These are phyloP conservation scores for Aspergillus sp. DNA, from an alignment of 2,329 filamentous ascomycete genomes.

Conservation along the genomic window DNA sequence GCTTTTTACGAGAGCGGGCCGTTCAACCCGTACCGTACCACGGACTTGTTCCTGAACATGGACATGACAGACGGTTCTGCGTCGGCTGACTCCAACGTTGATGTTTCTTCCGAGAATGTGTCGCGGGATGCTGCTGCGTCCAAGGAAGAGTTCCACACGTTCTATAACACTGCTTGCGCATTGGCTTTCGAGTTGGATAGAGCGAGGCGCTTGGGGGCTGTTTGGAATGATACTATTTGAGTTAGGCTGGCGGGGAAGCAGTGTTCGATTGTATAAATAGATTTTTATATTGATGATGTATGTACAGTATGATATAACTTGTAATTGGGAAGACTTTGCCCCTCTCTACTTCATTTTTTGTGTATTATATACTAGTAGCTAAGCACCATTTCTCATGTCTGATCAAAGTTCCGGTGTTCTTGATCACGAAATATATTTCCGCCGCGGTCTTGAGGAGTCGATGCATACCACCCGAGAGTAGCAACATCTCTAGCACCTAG, in stretches of 20 bases:
- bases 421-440: too few species aligned
- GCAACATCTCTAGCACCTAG: too few species aligned
- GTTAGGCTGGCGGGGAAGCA: background rate
- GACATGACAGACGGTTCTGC: slow-evolving; percentile 17
- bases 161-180: slow-evolving; percentile 25
- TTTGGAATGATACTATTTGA: background rate
- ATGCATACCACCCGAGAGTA: too few species aligned
- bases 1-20: slow-evolving; percentile 36
- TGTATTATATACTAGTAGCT: background rate
- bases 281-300: slow-evolving; percentile 4
- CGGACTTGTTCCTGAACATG: slow-evolving; percentile 37
- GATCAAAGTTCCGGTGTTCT: too few species aligned
- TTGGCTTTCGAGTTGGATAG: slow-evolving; percentile 41
- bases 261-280: slow-evolving; percentile 8
- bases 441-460: too few species aligned
- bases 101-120: slow-evolving; percentile 6
- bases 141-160: background rate
- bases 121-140: slow-evolving; percentile 16
- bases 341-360: too few species aligned
- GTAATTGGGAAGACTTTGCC: background rate
- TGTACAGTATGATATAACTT: background rate
- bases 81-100: background rate
- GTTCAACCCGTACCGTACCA: slow-evolving; percentile 30
- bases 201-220: slow-evolving; percentile 10
- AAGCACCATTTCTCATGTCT: too few species aligned